These are phyloP conservation scores for Leccinum pachyderme DNA, from an alignment of 1,284 basidiomycete species.

Conservation along the genomic window DNA sequence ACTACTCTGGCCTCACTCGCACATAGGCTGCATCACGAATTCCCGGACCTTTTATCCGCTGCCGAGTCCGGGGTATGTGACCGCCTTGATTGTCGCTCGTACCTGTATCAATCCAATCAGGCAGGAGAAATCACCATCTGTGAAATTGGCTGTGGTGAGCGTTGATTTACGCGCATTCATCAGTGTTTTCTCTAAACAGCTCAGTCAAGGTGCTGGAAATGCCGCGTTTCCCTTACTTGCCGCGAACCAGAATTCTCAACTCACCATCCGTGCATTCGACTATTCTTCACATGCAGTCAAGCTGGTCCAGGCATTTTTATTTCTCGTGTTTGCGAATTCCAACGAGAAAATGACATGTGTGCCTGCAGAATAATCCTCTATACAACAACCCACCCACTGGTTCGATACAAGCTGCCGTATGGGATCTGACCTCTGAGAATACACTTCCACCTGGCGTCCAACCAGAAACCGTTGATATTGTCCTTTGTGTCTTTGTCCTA, in stretches of 20 bases:
- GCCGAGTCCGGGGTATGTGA: constrained; percentile 61
- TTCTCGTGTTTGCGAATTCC: neutral
- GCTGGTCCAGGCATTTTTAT: constrained; percentile 71
- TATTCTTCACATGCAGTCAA: constrained; percentile 89
- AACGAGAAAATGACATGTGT: neutral
- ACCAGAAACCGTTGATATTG: constrained; percentile 76
- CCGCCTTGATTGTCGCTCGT: neutral
- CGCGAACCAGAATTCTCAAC: constrained; percentile 78
- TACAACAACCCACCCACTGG: constrained; percentile 70
- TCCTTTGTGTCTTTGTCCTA: constrained; percentile 93
- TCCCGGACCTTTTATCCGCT: constrained; percentile 78
- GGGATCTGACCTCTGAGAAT: constrained; percentile 79
- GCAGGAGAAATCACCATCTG: constrained; percentile 75
- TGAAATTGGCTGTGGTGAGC: constrained; percentile 82
- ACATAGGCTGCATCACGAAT: constrained; percentile 84
- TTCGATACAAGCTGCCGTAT: constrained; percentile 78
- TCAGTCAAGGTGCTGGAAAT: constrained; percentile 79
- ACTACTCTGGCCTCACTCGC: constrained; percentile 10
- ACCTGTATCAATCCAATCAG: constrained; percentile 37
- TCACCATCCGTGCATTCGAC: constrained; percentile 82
- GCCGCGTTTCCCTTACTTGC: constrained; percentile 88
- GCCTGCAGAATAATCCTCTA: constrained; percentile 58
- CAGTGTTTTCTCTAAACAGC: constrained; percentile 6
- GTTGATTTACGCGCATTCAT: neutral
- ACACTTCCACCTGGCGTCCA: constrained; percentile 64